These are phyloP conservation scores for Dryadomyces quercivorus DNA, from an alignment of 2,329 filamentous ascomycete species.

Conservation along the genomic window DNA sequence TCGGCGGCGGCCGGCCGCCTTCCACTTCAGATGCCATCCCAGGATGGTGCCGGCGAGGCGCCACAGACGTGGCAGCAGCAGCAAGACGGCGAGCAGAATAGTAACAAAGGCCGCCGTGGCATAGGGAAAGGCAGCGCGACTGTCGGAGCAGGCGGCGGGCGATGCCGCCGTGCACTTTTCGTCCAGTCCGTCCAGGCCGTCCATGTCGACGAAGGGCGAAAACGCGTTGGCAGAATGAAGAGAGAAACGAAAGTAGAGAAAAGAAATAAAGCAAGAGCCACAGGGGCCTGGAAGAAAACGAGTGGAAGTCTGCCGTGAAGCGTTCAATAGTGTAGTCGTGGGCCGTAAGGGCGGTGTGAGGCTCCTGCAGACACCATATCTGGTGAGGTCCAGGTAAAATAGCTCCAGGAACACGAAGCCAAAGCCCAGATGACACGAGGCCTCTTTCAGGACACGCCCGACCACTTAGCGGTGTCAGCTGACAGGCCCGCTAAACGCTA, in stretches of 20 bases:
- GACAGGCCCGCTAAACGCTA: neutral
- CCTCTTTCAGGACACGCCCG: neutral
- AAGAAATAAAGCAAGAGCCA: neutral
- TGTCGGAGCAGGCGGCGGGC: neutral
- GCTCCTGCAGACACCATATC: neutral
- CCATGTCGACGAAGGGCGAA: neutral
- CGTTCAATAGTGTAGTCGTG: neutral
- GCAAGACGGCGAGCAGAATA: conserved; percentile 15
- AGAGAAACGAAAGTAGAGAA: neutral
- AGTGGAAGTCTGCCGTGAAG: neutral
- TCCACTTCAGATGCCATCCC: conserved; percentile 50
- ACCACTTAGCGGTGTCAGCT: neutral
- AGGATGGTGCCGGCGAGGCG: conserved; percentile 28
- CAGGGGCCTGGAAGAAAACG: neutral
- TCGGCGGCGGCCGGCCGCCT: conserved; percentile 48
- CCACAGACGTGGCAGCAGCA: conserved; percentile 25
- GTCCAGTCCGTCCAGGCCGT: neutral
- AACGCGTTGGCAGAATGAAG: neutral
- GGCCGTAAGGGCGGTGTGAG: neutral
- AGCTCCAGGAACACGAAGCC: too few relatives aligned
- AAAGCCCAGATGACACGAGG: neutral
- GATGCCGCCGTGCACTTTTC: neutral
- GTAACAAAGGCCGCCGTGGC: conserved; percentile 1
- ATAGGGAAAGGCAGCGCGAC: neutral
- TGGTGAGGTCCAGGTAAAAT: too few relatives aligned